Evolutionary conservation across 148 eudicot genomes (phyloP), one percentile per base, ranked within the genome.

Genomic region (Fagopyrum homotropicum): DNA sequence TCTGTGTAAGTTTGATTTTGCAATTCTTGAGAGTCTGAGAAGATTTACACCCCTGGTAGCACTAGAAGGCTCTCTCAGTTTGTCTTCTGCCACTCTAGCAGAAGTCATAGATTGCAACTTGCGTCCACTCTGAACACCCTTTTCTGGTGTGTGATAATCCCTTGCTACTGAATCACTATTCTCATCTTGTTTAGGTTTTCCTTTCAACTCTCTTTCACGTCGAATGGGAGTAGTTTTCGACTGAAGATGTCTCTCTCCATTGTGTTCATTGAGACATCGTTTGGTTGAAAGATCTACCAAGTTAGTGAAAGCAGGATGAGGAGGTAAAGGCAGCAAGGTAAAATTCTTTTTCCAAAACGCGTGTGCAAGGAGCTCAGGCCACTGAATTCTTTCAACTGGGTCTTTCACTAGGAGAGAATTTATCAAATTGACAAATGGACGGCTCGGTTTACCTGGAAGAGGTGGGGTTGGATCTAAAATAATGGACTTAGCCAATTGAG

Each of bases 371-470:
- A 96, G 86, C 84, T 92, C 99, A 8, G 87, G 70, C 99, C 98
- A 96, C 75, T 90, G 91, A 72, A 96, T 88, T 81, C 99, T 85
- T 87, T 92, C 98, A 76, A 93, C 85, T 69, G 99, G 99, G 81
- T 92, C 97, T 83, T 96, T 96, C 66, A 92, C 85, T 77, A 96
- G 81, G 57, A 96, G 88, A 79, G 97, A 92, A 82, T 83, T 89
- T n/a, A 96, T 86, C 54, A 96, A 79, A 84, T 92, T 89, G 77
- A 83, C 88, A 84, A 96, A 96, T 56, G 97, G 82, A 46, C 85
- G 92, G 76, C 90, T 88, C 40, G 99, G 90, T 63, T 81, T 79
- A 29, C 93, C 97, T 60, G 97, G 97, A 81, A 96, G 97, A 73
- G 91, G 75, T 78, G 98, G 98, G 77, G 92, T 81, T 82, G 98